Conservation (phyloP, 2,329 filamentous ascomycete genomes). For the Trichoderma polysporum region DNA sequence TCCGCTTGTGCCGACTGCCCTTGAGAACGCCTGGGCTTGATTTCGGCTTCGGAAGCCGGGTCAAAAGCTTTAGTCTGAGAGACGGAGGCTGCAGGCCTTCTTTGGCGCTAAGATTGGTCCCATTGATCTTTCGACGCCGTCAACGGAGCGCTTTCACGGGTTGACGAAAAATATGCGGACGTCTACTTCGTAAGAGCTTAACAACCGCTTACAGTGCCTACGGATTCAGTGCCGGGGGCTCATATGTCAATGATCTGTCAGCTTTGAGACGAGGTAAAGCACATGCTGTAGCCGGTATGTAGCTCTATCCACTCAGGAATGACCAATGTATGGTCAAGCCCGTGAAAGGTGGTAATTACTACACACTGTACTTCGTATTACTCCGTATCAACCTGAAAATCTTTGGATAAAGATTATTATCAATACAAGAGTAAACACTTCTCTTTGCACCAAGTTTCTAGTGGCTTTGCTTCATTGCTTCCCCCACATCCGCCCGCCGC, state of each 20-base stretch:
- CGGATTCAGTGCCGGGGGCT: neutral
- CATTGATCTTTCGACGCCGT: neutral
- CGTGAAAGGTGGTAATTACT: neutral
- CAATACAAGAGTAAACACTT: neutral
- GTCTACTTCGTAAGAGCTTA: neutral
- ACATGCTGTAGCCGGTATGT: no score
- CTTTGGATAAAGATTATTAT: neutral
- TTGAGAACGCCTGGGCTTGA: neutral
- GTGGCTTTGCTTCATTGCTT: neutral
- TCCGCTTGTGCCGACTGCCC: neutral
- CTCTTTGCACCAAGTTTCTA: neutral
- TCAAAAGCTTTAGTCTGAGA: neutral
- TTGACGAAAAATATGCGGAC: constrained; percentile 4
- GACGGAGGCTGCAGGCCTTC: neutral
- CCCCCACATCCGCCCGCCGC: constrained; percentile 14
- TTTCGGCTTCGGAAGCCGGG: constrained; percentile 16
- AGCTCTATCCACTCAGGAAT: neutral
- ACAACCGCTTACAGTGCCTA: neutral
- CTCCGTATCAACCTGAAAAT: neutral
- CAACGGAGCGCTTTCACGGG: neutral
- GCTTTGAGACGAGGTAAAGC: neutral
- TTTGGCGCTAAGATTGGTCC: neutral
- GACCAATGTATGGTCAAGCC: neutral
- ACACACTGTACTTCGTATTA: neutral
- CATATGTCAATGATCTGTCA: neutral